Evolutionary conservation across 805 yeast species (phyloP).

Genomic region (Pichia kluyveri): DNA sequence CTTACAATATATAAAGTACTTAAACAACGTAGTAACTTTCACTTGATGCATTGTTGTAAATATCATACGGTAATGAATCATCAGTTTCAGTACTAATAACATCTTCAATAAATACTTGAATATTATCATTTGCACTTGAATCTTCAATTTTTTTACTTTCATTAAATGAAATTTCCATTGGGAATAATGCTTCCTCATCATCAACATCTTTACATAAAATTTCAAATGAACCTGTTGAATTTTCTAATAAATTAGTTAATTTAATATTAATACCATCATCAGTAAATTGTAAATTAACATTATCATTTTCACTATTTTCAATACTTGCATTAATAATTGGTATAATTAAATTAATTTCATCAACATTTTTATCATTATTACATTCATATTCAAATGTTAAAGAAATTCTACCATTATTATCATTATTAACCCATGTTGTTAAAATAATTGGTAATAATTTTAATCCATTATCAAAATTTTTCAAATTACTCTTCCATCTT

Average conservation of each 20-base stretch:
- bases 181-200: slow-evolving; percentile 81
- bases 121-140: background rate
- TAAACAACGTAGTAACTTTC: slow-evolving; percentile 52
- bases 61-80: slow-evolving; percentile 59
- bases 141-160: slow-evolving; percentile 23
- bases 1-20: background rate
- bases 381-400: slow-evolving; percentile 88
- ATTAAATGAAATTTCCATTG: slow-evolving; percentile 65
- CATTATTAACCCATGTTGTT: slow-evolving; percentile 75
- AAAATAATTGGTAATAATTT: slow-evolving; percentile 57
- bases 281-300: slow-evolving; percentile 44
- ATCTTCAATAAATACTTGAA: background rate
- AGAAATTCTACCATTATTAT: slow-evolving; percentile 50
- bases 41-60: slow-evolving; percentile 45
- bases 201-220: slow-evolving; percentile 58
- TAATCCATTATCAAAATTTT: slow-evolving; percentile 46
- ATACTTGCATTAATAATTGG: slow-evolving; percentile 54
- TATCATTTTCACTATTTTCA: slow-evolving; percentile 46
- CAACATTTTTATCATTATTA: slow-evolving; percentile 40
- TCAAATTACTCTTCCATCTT: slow-evolving; percentile 79
- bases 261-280: slow-evolving; percentile 68
- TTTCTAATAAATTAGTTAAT: slow-evolving; percentile 40
- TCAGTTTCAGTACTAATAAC: slow-evolving; percentile 38
- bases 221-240: slow-evolving; percentile 67
- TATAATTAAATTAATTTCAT: slow-evolving; percentile 46